Base-by-base conservation (phyloP, 768 basidiomycete species). In the Kwoniella sp. region DNA sequence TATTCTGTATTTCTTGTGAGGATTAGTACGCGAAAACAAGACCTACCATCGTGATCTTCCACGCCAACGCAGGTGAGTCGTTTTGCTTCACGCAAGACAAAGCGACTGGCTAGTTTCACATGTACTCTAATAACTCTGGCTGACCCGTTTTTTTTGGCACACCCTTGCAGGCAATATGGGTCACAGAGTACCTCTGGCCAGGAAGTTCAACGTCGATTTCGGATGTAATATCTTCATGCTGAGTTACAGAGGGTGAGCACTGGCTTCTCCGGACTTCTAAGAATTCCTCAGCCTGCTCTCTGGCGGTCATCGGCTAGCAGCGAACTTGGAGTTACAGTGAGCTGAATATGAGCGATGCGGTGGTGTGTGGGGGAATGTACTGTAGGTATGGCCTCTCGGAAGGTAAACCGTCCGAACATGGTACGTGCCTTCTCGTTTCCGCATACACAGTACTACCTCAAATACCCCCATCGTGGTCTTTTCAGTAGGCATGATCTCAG, bases 151-250 rank as follows among this genome's bases (percentile, higher is more conserved):
- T n/a, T n/a, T n/a, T n/a, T n/a, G n/a, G n/a, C 13, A 6, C 48
- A 10, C 17, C 3, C 0, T 37, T 51, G 26, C 65, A 69, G 82
- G 80, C 22, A 81, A 81, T 58, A 80, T 80, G 77, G 94, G 95
- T 0, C 95, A 98, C 74, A 85, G 95, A 25, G 85, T 97, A 74
- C 95, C 93, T 1, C 82, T 96, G 26, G 94, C 90, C 0, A 85
- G 85, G 54, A 85, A 91, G 33, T 95, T 97, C 76, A 90, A 85
- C 74, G 80, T 86, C 51, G 86, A 86, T 73, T 87, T 92, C 86
- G 84, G 90, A 17, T 96, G 92, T 79, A 97, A 98, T 75, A 92
- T 96, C 2, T 82, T 98, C 44, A 92, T 97, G 88, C 81, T 95
- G 63, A 92, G 90, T 52, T 99, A 99, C 76, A 83, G 95, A 73